Conservation (phyloP, 164 flowering plant genomes). For the Tetrastigma voinierianum region DNA sequence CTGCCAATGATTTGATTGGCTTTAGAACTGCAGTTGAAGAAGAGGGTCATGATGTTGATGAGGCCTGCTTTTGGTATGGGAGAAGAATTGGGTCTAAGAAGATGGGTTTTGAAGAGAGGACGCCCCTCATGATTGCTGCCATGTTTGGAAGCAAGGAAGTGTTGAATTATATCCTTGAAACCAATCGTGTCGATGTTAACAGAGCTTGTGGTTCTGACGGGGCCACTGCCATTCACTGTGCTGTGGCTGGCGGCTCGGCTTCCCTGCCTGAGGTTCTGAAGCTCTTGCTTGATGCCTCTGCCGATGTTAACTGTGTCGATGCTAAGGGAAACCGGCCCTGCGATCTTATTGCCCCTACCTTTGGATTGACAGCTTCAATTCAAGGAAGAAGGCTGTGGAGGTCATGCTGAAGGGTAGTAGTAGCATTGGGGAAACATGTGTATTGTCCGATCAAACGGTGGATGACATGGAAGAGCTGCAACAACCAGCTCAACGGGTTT, state of each 20-base stretch:
- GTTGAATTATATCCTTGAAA: conserved; percentile 36
- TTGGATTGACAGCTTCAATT: conserved; percentile 13
- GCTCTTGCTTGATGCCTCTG: conserved; percentile 49
- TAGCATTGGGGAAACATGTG: conserved; percentile 14
- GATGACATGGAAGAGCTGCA: conserved; percentile 23
- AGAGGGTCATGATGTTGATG: conserved; percentile 39
- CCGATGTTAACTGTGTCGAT: conserved; percentile 41
- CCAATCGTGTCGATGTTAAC: conserved; percentile 45
- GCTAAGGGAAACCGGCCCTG: conserved; percentile 40
- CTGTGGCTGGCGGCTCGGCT: conserved; percentile 49
- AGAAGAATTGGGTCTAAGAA: conserved; percentile 48
- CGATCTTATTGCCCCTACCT: conserved; percentile 29
- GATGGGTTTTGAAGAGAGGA: conserved; percentile 58
- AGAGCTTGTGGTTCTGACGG: conserved; percentile 46
- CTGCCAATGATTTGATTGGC: conserved; percentile 38
- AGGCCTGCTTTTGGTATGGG: conserved; percentile 49
- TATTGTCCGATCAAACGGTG: conserved; percentile 14
- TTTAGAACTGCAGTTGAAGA: conserved; percentile 36
- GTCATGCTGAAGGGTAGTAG: conserved; percentile 27
- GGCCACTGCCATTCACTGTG: conserved; percentile 62
- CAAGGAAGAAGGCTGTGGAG: conserved; percentile 36
- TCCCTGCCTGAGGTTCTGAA: conserved; percentile 37
- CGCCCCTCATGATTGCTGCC: conserved; percentile 60
- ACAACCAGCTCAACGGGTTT: conserved; percentile 15
- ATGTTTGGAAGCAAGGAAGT: conserved; percentile 53